Percentiles rank a stretch among this genome's conserved stretches.
Evolutionary conservation across 73 alveolate species (phyloP).

Genomic region (Breviolum minutum): DNA sequence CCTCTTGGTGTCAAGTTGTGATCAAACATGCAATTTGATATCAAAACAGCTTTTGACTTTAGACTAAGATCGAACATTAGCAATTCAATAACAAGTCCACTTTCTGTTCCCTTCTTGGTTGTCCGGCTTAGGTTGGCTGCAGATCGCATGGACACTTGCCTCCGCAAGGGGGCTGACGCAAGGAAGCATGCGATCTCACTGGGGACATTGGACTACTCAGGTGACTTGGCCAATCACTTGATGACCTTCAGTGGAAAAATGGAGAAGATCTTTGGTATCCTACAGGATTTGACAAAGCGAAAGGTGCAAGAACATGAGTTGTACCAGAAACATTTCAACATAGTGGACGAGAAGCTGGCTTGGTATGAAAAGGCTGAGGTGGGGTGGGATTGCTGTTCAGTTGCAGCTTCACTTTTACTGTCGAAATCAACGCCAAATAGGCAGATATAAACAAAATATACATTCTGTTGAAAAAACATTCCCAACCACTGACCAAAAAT

Average conservation of each 20-base stretch:
- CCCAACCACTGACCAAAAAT: background rate
- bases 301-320: background rate
- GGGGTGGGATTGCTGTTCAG: no score
- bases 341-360: background rate
- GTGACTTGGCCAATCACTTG: background rate
- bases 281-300: background rate
- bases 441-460: background rate
- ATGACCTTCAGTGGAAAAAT: background rate
- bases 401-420: background rate
- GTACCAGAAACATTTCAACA: background rate
- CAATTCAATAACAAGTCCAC: no score
- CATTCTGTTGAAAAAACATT: background rate
- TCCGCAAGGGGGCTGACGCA: background rate
- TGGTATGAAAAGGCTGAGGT: conserved; percentile 15
- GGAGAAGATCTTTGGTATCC: background rate
- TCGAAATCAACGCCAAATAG: background rate
- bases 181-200: background rate
- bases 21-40: background rate
- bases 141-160: background rate
- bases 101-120: background rate
- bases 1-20: background rate
- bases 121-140: background rate
- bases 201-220: background rate
- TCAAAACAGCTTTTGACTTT: background rate
- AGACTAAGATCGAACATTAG: background rate